Evolutionary conservation across 192 early-diverging fungal genomes (phyloP), one percentile per base, ranked within the genome.

Genomic region (Gaertneriomyces semiglobifer): DNA sequence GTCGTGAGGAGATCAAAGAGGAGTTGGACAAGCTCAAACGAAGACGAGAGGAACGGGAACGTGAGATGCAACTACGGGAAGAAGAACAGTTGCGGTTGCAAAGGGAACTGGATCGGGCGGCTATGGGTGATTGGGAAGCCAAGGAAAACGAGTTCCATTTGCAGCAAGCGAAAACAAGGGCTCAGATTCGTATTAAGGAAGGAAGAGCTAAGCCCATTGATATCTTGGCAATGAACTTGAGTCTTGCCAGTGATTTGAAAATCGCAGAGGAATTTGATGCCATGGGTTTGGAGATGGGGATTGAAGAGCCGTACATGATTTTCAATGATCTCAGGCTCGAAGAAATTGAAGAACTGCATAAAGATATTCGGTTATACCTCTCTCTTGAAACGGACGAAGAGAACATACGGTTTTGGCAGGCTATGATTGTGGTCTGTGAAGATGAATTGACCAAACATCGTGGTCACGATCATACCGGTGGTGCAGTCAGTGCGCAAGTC

Each of bases 111-210:
- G 95, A 98, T 71, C 81, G 85, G 53, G 89, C 87, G 16, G 88
- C 89, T 48, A 80, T 96, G 63, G 95, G 95, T n/a, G 96, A 98
- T 71, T 98, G 95, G 95, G 89, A 93, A 74, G 81, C 85, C 0
- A 84, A 89, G 41, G 95, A 99, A 61, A 94, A 95, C 65, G 89
- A 90, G 72, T 99, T 99, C 65, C 91, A 95, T 75, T 74, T 95
- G 64, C 72, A 88, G 66, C 95, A 98, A 78, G 92, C 93, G 1
- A 95, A 96, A 68, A 76, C 77, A 43, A 79, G 95, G 10, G 95
- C 96, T 0, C 91, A 95, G 72, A 95, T 99, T 63, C 81, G 95
- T 8, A 92, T 99, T 61, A 87, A 87, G 53, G 90, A 91, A 63
- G 86, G 85, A 18, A 72, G 94, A 4, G 90, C 93, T 12, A 93